Evolutionary conservation across 768 basidiomycete species (phyloP), one percentile per base, ranked within the genome.

Genomic region (Postia placenta): DNA sequence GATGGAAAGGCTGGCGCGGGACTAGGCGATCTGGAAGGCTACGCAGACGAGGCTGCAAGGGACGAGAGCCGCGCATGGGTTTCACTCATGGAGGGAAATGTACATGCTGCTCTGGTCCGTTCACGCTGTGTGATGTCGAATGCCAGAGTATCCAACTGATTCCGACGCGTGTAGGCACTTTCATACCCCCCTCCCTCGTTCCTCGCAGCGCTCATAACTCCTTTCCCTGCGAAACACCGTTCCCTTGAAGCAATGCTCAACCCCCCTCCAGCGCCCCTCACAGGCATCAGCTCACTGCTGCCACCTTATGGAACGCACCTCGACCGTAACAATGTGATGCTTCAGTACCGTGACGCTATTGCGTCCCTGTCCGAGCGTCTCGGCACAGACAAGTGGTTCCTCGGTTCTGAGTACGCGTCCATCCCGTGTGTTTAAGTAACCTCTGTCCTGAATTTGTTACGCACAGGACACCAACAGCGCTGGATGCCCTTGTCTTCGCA

Each of bases 1-100:
- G 84, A 86, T 55, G 67, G 68, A 17, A 73, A 63, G 36, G 67
- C 80, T 2, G 71, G 60, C 23, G 59, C 55, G 2, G 61, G 68
- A n/a, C 48, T 55, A 1, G 66, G 67, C 48, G 63, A 71, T 4
- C 66, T 86, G 26, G 85, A 90, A 60, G 89, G 88, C 11, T 91
- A 87, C 61, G 72, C 63, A 28, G 74, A 85, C 54, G 69, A 74
- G 41, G 64, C 67, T 17, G 70, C 83, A 20, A 71, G 75, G 42
- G 81, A 87, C 56, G 89, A 92, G 63, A 86, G 86, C 56, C 75
- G 80, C 37, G 89, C 90, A 1, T 92, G 90, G 90, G 76, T 89
- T 22, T 70, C 86, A 2, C 72, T 92, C 26, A 76, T 92, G 35
- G 87, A 92, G 63, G 81, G 82, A 28, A 69, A 75, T 40, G 78